Evolutionary conservation across 306 rosid genomes (phyloP).

Genomic region (Rosa chinensis): DNA sequence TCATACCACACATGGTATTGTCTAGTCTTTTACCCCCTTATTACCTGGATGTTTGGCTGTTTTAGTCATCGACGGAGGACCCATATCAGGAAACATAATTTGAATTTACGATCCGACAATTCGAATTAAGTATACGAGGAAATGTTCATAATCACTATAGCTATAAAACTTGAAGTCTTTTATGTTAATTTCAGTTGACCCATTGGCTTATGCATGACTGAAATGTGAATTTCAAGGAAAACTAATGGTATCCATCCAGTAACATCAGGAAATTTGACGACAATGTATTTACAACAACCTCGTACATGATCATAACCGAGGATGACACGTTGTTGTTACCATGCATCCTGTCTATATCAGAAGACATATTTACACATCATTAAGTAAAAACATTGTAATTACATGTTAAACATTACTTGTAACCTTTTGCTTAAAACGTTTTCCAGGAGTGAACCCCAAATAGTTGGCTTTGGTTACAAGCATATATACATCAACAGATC

Average conservation of each 20-base stretch:
- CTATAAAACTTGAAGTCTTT: not conserved
- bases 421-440: not conserved
- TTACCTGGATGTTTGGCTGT: not conserved
- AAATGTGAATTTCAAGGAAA: no score
- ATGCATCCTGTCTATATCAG: not conserved
- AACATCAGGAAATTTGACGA: not conserved
- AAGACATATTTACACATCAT: conserved; percentile 13
- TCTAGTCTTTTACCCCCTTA: not conserved
- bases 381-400: not conserved
- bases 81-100: no score
- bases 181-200: not conserved
- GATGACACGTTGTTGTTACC: not conserved
- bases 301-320: not conserved
- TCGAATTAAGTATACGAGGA: not conserved
- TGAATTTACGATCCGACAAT: no score
- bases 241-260: no score
- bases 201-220: no score
- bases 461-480: not conserved
- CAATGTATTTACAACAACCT: not conserved
- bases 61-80: not conserved
- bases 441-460: not conserved
- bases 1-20: conserved; percentile 1
- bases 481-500: not conserved
- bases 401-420: conserved; percentile 9
- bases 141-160: not conserved